Evolutionary conservation across 805 yeast genomes (phyloP).

Genomic region (Yamadazyma insecticola): DNA sequence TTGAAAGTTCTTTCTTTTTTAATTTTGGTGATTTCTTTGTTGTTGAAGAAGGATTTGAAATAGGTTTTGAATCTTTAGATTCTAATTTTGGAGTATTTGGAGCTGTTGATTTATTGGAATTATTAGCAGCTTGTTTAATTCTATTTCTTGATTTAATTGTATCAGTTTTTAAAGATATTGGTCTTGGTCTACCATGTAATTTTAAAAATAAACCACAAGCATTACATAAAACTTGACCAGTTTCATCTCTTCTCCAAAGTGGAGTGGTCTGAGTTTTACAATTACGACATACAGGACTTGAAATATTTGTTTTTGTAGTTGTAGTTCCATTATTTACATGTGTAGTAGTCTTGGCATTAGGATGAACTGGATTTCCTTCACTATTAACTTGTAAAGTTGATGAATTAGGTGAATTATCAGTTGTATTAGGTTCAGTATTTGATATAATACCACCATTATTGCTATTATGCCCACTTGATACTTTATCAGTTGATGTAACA

Average conservation of each 20-base stretch:
- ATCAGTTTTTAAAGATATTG: conserved; percentile 86
- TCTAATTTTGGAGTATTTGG: conserved; percentile 57
- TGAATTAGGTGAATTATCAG: too few relatives aligned
- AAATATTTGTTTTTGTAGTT: conserved; percentile 58
- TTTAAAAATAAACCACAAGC: conserved; percentile 91
- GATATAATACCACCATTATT: too few relatives aligned
- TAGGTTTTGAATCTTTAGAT: conserved; percentile 41
- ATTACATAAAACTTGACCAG: conserved; percentile 74
- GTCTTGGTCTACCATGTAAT: conserved; percentile 89
- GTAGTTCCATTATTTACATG: conserved; percentile 57
- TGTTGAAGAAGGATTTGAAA: conserved; percentile 1
- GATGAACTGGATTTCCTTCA: conserved; percentile 46
- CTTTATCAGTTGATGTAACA: too few relatives aligned
- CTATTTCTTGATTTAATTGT: conserved; percentile 89
- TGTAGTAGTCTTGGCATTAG: conserved; percentile 61
- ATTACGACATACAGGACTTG: conserved; percentile 77
- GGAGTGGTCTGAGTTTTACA: conserved; percentile 94
- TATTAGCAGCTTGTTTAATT: conserved; percentile 41
- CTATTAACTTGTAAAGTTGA: too few relatives aligned
- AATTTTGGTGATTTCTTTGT: conserved; percentile 20
- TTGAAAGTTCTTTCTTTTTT: conserved; percentile 6
- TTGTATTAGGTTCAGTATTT: too few relatives aligned
- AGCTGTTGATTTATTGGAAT: conserved; percentile 32
- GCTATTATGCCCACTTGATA: too few relatives aligned
- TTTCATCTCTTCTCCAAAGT: conserved; percentile 90